Percentiles rank a stretch among this genome's conserved stretches.
phyloP scores from a whole-genome alignment of 805 yeast species.

The Starmerella tilneyi region DNA sequence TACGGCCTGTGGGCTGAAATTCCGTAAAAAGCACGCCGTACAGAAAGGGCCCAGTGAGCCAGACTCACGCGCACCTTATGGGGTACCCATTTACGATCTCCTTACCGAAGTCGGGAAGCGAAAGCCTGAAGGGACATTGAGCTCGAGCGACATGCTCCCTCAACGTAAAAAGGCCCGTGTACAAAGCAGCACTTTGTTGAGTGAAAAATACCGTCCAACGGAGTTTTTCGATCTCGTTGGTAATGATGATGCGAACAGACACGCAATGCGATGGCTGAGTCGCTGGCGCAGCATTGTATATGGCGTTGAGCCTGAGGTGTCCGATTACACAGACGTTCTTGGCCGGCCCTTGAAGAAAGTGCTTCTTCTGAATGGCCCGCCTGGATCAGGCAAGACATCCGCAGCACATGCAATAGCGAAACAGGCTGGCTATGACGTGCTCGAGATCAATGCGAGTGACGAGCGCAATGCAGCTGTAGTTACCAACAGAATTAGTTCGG shows the following conservation, averaged over 20 bases:
- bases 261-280: constrained; percentile 51
- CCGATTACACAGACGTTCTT: constrained; percentile 37
- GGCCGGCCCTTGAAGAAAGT: constrained; percentile 44
- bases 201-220: constrained; percentile 60
- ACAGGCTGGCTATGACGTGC: constrained; percentile 67
- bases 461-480: constrained; percentile 47
- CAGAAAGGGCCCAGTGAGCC: neutral
- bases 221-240: constrained; percentile 59
- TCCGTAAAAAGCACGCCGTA: neutral
- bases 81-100: constrained; percentile 21
- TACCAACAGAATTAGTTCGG: constrained; percentile 35
- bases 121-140: neutral
- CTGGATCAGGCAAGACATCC: constrained; percentile 88
- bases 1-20: neutral
- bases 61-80: constrained; percentile 16
- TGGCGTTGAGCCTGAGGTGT: constrained; percentile 11
- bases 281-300: constrained; percentile 41
- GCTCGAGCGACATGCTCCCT: neutral
- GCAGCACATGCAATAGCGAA: constrained; percentile 75
- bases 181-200: constrained; percentile 32
- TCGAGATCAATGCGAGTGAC: constrained; percentile 81
- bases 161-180: constrained; percentile 1
- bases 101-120: neutral
- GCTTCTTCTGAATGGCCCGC: constrained; percentile 76
- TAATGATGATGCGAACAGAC: constrained; percentile 53